Evolutionary conservation across 805 yeast genomes (phyloP).

Genomic region (Schizosaccharomyces osmophilus): DNA sequence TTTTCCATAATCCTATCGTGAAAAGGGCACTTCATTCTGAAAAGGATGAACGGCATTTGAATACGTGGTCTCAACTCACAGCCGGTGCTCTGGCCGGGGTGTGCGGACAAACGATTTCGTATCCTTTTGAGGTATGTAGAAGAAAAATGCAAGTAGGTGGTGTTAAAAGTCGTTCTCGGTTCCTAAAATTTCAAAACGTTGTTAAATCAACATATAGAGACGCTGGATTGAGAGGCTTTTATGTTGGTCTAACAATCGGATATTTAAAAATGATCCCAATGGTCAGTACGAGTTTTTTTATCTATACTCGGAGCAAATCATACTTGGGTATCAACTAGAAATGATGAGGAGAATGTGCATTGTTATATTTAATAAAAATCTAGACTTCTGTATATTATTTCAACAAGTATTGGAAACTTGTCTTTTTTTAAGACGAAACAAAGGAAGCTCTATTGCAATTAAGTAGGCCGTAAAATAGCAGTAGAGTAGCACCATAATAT

Average conservation of each 20-base stretch:
- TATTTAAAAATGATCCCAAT: constrained; percentile 71
- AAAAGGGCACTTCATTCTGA: not conserved
- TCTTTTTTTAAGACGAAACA: too few relatives aligned
- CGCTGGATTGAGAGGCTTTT: constrained; percentile 67
- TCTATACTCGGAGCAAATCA: constrained; percentile 40
- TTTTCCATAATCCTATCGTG: constrained; percentile 27
- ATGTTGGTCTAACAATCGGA: constrained; percentile 85
- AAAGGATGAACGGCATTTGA: constrained; percentile 15
- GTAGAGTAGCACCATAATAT: too few relatives aligned
- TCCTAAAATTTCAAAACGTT: constrained; percentile 28
- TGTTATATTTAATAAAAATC: not conserved
- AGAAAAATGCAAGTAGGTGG: constrained; percentile 93
- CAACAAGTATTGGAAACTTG: not conserved
- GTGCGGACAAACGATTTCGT: constrained; percentile 85
- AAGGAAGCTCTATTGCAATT: too few relatives aligned
- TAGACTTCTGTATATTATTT: not conserved
- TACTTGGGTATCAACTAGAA: not conserved
- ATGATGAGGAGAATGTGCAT: not conserved
- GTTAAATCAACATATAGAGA: constrained; percentile 39
- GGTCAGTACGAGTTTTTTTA: constrained; percentile 90
- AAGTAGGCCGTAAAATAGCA: too few relatives aligned
- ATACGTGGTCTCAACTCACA: constrained; percentile 71
- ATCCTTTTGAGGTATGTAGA: constrained; percentile 85
- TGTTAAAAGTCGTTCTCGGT: constrained; percentile 26
- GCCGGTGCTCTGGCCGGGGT: constrained; percentile 96